Evolutionary conservation across 352 stramenopile genomes (phyloP), one percentile per base, ranked within the genome.

Genomic region (Thalassiosira exigua): DNA sequence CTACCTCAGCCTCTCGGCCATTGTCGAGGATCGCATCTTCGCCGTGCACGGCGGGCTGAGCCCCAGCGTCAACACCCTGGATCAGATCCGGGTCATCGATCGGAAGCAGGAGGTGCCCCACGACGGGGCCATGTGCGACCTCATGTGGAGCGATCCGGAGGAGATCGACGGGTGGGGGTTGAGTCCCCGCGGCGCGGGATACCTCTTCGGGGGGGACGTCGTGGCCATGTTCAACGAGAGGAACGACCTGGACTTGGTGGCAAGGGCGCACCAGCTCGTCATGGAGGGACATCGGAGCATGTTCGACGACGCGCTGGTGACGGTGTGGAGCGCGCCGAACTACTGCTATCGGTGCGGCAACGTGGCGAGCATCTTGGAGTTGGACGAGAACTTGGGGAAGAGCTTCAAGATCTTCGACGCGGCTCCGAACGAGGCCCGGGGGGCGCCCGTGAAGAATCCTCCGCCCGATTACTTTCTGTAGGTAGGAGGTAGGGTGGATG

Each of bases 21-120:
- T 99, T 85, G 98, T 99, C 73, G 97, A 99, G 74, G 96, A 99
- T 91, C 98, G 98, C 77, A 98, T 99, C 66, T 98, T 99, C 84
- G 99, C 96, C 76, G 96, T 99, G 26, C 98, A 99, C 84, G 98
- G 97, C 24, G 98, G 98, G 48, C 85, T 99, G n/a, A 98, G 95
- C 80, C 97, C 97, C 0, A 95, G 97, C 41, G 91, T 99, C 46
- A 98, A 98, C 78, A 98, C 96, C 14, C 21, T 73, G 36, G 48
- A 75, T 44, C 60, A 48, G 9, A 79, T 79, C 26, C 51, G 70
- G n/a, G 93, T 95, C 5, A 93, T 98, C 74, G 96, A 99, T 90
- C 93, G 97, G 32, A 98, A 99, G 86, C 97, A 99, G 82, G 98
- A 99, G 90, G 96, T 99, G 7, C 97, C 97, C 4, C 96, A 99